These are phyloP conservation scores for Cutaneotrichosporon cutaneum DNA, from an alignment of 1,284 basidiomycete genomes.

Conservation along the genomic window DNA sequence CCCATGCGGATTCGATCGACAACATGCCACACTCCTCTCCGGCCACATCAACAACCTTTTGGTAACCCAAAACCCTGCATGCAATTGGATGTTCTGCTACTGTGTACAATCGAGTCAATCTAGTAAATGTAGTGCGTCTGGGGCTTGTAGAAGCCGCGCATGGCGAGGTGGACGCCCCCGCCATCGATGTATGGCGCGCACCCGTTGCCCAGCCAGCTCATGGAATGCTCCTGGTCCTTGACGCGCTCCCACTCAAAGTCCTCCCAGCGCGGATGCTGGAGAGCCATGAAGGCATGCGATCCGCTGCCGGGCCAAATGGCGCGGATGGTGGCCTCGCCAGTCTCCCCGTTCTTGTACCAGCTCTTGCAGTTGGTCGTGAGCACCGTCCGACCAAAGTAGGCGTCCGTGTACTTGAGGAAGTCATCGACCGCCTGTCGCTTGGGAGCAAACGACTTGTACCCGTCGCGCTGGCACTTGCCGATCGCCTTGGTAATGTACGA, in stretches of 20 bases:
- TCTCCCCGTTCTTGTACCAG: constrained; percentile 33
- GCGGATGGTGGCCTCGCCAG: constrained; percentile 18
- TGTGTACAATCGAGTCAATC: not conserved
- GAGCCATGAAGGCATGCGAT: constrained; percentile 28
- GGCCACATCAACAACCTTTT: too few species aligned
- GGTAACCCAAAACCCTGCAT: not conserved
- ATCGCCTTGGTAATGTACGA: constrained; percentile 24
- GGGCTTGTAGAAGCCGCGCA: constrained; percentile 18
- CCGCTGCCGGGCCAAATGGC: constrained; percentile 31
- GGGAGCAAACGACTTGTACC: constrained; percentile 24
- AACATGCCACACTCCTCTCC: too few species aligned
- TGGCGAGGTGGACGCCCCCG: constrained; percentile 12
- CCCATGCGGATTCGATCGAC: too few species aligned
- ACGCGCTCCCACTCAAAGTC: constrained; percentile 31
- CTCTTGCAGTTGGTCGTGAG: constrained; percentile 32
- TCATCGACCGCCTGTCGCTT: constrained; percentile 35
- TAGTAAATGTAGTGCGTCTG: constrained; percentile 5
- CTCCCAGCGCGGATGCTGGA: constrained; percentile 40
- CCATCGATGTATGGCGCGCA: constrained; percentile 7
- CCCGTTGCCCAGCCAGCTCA: constrained; percentile 21
- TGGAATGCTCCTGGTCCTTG: constrained; percentile 6
- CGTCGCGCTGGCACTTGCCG: constrained; percentile 20
- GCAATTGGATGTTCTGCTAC: not conserved
- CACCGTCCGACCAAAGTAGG: constrained; percentile 32
- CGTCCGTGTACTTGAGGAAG: constrained; percentile 34